Conservation (phyloP, 257 asterid species). For the Ilex aquifolium region DNA sequence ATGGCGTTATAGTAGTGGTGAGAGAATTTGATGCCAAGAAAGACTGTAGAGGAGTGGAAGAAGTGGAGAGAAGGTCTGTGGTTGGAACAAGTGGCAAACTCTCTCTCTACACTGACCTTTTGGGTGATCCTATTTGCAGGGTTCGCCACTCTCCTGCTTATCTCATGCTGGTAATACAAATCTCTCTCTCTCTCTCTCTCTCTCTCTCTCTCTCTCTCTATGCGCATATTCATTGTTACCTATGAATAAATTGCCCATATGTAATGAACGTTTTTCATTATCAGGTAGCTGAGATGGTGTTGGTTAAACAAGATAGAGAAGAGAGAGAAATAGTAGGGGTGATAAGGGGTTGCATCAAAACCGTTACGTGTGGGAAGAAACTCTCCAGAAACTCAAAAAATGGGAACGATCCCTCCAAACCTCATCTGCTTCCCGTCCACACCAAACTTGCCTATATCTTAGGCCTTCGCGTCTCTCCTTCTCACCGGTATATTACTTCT, state of each 20-base stretch:
- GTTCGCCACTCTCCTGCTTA: conserved; percentile 83
- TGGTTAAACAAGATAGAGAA: conserved; percentile 26
- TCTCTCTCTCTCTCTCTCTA: too few relatives aligned
- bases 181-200: too few relatives aligned
- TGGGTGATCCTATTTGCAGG: conserved; percentile 93
- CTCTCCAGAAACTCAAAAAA: conserved; percentile 20
- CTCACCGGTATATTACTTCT: conserved; percentile 49
- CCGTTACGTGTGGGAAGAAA: conserved; percentile 73
- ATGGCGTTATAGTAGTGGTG: conserved; percentile 46
- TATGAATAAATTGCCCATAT: background rate
- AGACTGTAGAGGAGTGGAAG: conserved; percentile 57
- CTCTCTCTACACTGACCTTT: conserved; percentile 68
- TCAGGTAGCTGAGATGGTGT: conserved; percentile 76
- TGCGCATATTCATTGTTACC: too few relatives aligned
- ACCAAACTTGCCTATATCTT: conserved; percentile 75
- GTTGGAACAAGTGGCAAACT: conserved; percentile 75
- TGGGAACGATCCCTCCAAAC: conserved; percentile 6
- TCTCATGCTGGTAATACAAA: conserved; percentile 73
- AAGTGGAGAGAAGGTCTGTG: conserved; percentile 71
- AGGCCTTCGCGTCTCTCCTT: conserved; percentile 94
- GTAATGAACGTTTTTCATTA: background rate
- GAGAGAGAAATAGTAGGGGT: conserved; percentile 68
- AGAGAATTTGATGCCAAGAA: conserved; percentile 54
- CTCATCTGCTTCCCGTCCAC: conserved; percentile 39
- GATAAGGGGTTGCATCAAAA: conserved; percentile 83